These are phyloP conservation scores for Boletus tylopilopsis DNA, from an alignment of 768 basidiomycete genomes.

Conservation along the genomic window DNA sequence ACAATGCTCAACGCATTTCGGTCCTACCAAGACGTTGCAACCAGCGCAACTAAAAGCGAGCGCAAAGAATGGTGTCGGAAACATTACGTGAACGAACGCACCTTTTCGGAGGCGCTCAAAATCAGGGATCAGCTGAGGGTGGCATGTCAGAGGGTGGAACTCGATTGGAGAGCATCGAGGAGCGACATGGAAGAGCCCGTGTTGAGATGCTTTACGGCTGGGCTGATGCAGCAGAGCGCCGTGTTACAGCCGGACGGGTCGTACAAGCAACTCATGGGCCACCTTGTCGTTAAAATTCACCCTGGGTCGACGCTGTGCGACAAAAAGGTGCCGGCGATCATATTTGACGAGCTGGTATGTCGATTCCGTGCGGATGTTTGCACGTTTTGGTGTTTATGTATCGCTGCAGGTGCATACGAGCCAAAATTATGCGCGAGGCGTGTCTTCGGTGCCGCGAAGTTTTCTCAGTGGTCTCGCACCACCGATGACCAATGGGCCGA, in stretches of 20 bases:
- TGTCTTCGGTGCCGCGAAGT: constrained; percentile 70
- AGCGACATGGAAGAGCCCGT: constrained; percentile 68
- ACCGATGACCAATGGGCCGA: constrained; percentile 7
- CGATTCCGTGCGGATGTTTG: neutral
- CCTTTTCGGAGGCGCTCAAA: constrained; percentile 71
- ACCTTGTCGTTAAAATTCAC: constrained; percentile 83
- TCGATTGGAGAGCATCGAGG: constrained; percentile 57
- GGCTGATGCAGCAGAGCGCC: constrained; percentile 81
- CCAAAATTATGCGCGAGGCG: constrained; percentile 88
- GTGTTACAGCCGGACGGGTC: constrained; percentile 79
- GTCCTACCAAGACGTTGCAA: constrained; percentile 70
- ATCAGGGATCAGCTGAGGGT: constrained; percentile 76
- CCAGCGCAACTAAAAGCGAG: constrained; percentile 41
- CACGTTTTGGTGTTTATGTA: neutral
- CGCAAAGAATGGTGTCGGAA: constrained; percentile 78
- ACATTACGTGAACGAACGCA: constrained; percentile 80
- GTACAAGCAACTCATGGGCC: constrained; percentile 81
- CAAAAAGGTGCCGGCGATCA: constrained; percentile 80
- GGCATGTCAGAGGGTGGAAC: constrained; percentile 54
- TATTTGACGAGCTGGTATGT: constrained; percentile 91
- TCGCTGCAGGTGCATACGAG: constrained; percentile 69
- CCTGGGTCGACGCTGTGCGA: constrained; percentile 80
- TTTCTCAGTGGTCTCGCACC: constrained; percentile 34
- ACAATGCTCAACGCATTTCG: constrained; percentile 83
- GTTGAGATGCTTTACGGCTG: constrained; percentile 67